These are phyloP conservation scores for Sporisorium iseilematis-ciliati DNA, from an alignment of 1,284 basidiomycete genomes.

Conservation along the genomic window DNA sequence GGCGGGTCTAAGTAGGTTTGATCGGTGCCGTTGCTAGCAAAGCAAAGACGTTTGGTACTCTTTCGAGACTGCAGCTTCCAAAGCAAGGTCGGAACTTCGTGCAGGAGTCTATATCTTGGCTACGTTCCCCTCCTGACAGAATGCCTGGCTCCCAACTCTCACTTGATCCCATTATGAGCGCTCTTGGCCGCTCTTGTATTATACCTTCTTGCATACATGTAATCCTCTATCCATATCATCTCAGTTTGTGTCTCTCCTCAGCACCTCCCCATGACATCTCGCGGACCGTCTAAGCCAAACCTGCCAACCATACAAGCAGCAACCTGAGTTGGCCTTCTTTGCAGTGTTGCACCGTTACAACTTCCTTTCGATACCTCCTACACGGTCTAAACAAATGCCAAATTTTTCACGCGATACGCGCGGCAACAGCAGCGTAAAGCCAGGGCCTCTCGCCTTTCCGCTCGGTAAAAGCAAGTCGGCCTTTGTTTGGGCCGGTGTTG, in stretches of 20 bases:
- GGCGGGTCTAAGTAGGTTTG: slow-evolving; percentile 25
- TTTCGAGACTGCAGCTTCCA: too few relatives aligned
- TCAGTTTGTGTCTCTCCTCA: background rate
- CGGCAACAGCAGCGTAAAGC: background rate
- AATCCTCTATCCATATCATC: too few relatives aligned
- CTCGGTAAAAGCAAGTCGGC: slow-evolving; percentile 16
- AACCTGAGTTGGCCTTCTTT: background rate
- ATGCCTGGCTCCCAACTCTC: background rate
- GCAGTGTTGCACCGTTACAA: too few relatives aligned
- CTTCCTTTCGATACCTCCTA: background rate
- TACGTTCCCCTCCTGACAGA: background rate
- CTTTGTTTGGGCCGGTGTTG: background rate
- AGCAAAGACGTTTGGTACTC: too few relatives aligned
- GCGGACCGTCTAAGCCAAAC: background rate
- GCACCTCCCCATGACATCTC: too few relatives aligned
- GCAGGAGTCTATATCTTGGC: too few relatives aligned
- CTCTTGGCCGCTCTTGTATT: slow-evolving; percentile 10
- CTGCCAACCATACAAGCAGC: background rate
- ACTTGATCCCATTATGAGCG: background rate
- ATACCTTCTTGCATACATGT: slow-evolving; percentile 1
- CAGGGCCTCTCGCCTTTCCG: background rate
- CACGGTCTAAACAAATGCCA: background rate
- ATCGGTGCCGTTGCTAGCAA: background rate
- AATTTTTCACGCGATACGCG: slow-evolving; percentile 7
- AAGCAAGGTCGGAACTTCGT: too few relatives aligned